These are phyloP conservation scores for Pseudozyma hubeiensis DNA, from an alignment of 1,284 basidiomycete genomes.

Conservation along the genomic window DNA sequence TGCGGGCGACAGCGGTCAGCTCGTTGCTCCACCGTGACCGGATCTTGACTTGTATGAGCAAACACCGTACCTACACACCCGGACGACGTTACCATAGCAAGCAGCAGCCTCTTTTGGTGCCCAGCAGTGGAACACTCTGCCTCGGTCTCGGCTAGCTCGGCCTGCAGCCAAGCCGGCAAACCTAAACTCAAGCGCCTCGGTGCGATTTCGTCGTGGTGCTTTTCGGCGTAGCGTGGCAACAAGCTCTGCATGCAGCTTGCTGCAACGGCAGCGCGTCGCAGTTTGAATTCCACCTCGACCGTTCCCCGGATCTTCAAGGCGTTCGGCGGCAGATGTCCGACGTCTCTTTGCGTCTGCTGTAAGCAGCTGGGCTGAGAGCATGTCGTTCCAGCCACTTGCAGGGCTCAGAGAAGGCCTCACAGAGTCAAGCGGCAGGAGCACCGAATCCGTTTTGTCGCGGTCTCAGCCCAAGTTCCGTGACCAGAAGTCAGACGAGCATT, in stretches of 20 bases:
- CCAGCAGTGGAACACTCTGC: background rate
- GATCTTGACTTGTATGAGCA: too few species aligned
- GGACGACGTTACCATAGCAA: background rate
- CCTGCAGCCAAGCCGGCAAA: background rate
- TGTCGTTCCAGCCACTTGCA: too few species aligned
- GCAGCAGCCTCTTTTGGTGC: background rate
- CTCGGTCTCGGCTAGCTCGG: slow-evolving; percentile 6
- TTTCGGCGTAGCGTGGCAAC: background rate
- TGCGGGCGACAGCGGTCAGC: too few species aligned
- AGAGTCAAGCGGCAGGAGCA: too few species aligned
- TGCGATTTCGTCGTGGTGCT: background rate
- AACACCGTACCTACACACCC: too few species aligned
- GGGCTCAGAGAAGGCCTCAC: too few species aligned
- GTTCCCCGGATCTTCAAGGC: background rate
- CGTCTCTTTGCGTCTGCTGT: too few species aligned
- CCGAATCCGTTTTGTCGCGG: too few species aligned
- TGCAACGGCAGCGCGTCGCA: background rate
- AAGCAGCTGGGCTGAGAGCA: too few species aligned
- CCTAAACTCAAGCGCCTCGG: background rate
- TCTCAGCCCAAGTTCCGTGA: too few species aligned
- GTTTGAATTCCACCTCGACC: background rate
- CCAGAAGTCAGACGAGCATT: too few species aligned
- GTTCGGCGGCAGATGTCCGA: background rate
- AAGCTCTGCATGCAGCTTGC: slow-evolving; percentile 2
- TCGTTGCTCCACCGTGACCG: too few species aligned